Evolutionary conservation across 2,329 filamentous ascomycete species (phyloP).

Genomic region (Proliferodiscus dingleyae): DNA sequence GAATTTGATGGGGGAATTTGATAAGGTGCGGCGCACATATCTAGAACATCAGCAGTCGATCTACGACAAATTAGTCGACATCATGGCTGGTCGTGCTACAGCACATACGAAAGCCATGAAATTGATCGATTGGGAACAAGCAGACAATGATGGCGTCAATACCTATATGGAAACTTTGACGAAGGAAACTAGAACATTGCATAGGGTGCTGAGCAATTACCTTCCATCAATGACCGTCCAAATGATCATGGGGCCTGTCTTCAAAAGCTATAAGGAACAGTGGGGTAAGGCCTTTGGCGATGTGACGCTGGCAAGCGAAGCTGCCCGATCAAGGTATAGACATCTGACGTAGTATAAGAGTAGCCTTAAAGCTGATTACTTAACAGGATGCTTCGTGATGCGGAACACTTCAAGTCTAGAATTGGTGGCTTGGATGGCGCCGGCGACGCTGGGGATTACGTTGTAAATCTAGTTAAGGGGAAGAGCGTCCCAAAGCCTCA

Average conservation of each 20-base stretch:
- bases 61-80: slow-evolving; percentile 69
- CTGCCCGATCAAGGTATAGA: slow-evolving; percentile 56
- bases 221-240: slow-evolving; percentile 57
- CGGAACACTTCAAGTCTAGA: slow-evolving; percentile 55
- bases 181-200: slow-evolving; percentile 65
- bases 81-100: slow-evolving; percentile 60
- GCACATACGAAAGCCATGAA: slow-evolving; percentile 60
- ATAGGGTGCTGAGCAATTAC: slow-evolving; percentile 65
- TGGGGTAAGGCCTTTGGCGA: slow-evolving; percentile 60
- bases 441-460: slow-evolving; percentile 64
- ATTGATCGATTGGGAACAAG: slow-evolving; percentile 58
- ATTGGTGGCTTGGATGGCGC: slow-evolving; percentile 61
- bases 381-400: slow-evolving; percentile 57
- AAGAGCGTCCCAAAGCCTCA: slow-evolving; percentile 38
- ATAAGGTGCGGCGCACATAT: slow-evolving; percentile 26
- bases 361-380: slow-evolving; percentile 4
- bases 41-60: slow-evolving; percentile 69
- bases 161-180: slow-evolving; percentile 67
- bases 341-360: slow-evolving; percentile 5
- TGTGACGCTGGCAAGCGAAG: slow-evolving; percentile 51
- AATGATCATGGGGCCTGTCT: slow-evolving; percentile 67
- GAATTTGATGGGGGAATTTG: slow-evolving; percentile 44
- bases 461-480: slow-evolving; percentile 58
- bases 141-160: slow-evolving; percentile 39
- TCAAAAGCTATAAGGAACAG: slow-evolving; percentile 60